Base-by-base conservation (phyloP, 768 basidiomycete genomes). In the Auriscalpium microsporum region DNA sequence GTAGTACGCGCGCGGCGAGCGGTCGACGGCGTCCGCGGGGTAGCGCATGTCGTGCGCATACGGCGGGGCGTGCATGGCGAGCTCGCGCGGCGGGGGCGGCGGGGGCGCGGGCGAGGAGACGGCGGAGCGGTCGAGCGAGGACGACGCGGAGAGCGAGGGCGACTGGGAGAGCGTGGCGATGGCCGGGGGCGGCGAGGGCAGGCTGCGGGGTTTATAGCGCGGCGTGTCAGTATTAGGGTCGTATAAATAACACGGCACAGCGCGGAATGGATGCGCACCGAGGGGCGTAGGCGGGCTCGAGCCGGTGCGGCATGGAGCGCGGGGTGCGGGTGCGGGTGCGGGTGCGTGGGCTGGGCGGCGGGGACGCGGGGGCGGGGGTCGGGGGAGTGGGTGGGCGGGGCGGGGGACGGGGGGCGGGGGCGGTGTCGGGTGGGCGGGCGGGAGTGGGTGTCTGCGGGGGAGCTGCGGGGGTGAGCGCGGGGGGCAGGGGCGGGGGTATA, bases 61-160 rank as follows among this genome's bases (percentile, higher is more conserved):
- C 28, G 73, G 58, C 58, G 72, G 63, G 76, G 74, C 56, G 72
- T 65, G 61, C 69, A 71, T 50, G 55, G 21, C 21, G 21, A 21
- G 21, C 63, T 42, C 68, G 70, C 58, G 73, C 71, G 58, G 73
- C 71, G 58, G 74, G 69, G 62, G 58, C 59, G 68, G 79, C 72
- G 53, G 77, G 64, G 58, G 71, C 21, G 81, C 79, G 8, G 85
- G 81, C 1, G 82, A 80, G n/a, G 76, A 76, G 46, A 79, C 76
- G 36, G 79, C 77, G 46, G 80, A 79, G 63, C 81, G 78, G 71
- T 83, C 82, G 37, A 78, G 71, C 0, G 81, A 81, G 45, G 80
- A 80, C 37, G 80, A 80, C 37, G 78, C 75, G 10, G 80, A 83
- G 37, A 80, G 71, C 7, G 82, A 79, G 42, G 84, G 82, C 0